Base-by-base conservation (phyloP, 805 yeast genomes). In the Ogataea zsoltii region DNA sequence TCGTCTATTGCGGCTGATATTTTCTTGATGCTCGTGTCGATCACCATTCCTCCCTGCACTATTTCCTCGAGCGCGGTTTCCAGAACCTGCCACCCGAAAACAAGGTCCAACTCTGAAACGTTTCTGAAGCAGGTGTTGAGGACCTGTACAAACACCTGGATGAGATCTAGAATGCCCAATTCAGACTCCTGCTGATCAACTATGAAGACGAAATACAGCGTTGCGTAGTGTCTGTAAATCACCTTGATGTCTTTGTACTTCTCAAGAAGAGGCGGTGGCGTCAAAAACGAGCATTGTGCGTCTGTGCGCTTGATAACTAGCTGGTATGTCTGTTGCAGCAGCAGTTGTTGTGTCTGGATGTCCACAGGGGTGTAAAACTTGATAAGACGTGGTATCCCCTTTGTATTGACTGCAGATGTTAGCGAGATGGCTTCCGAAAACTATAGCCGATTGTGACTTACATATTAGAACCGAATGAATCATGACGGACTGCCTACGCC, bases 61-160 rank as follows among this genome's bases (percentile, higher is more conserved):
- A 94, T 85, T 58, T 94, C 98, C 57, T 85, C 94, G 39, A 91
- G 66, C 2, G 92, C 97, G 2, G 96, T 85, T 62, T 92, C 95
- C 26, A 92, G 70, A 4, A 90, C 95, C 67, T 94, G 97, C 98
- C 99, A 94, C 14, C 97, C 97, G 69, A 91, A 92, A n/a, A 94
- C 97, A 51, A 94, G 74, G 67, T 94, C 99, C 55, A 94, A 74
- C 62, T 94, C 99, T 65, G 97, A 91, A 6, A 94, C 99, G 59
- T 90, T 91, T 50, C 83, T 83, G 67, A 94, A 94, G 66, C 99
- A 94, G 47, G 85, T 81, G 63, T 94, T 96, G 53, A 94, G 74
- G 42, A 96, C 86, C 65, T 94, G 97, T 3, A 94, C 99, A 73
- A 94, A 92, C 34, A 94, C 97, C 64, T 94, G 99, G 46, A 94